These are phyloP conservation scores for Fraxinus angustifolia DNA, from an alignment of 305 asterid species.

Conservation along the genomic window DNA sequence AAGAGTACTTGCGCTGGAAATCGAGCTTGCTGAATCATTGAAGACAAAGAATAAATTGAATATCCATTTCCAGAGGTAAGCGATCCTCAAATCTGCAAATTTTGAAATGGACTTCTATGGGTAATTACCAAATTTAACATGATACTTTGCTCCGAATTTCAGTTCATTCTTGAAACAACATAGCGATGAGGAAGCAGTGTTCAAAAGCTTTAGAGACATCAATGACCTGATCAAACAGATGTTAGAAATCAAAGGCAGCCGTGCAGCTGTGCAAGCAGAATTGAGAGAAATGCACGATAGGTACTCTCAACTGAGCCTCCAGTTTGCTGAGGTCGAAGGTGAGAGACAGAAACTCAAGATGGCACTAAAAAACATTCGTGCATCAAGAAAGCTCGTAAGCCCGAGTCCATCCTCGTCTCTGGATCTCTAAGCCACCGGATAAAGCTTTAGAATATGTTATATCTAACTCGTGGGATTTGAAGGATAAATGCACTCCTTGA, in stretches of 20 bases:
- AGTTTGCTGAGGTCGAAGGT: conserved; percentile 98
- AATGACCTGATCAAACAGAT: conserved; percentile 79
- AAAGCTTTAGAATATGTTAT: conserved; percentile 12
- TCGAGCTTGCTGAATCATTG: conserved; percentile 91
- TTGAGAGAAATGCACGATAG: conserved; percentile 86
- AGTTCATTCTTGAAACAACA: conserved; percentile 89
- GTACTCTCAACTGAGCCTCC: conserved; percentile 89
- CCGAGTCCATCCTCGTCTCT: conserved; percentile 45
- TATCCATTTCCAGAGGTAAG: conserved; percentile 68
- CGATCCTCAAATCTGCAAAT: not conserved
- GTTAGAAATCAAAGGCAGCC: conserved; percentile 74
- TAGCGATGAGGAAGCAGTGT: conserved; percentile 78
- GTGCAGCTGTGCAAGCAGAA: conserved; percentile 64
- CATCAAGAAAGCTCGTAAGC: conserved; percentile 49
- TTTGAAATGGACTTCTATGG: not conserved
- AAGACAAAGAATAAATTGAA: conserved; percentile 61
- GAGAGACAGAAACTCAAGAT: conserved; percentile 88
- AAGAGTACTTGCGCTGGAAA: conserved; percentile 88
- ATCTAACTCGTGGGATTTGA: not conserved
- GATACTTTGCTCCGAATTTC: conserved; percentile 14
- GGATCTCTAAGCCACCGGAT: conserved; percentile 24
- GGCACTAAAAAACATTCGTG: conserved; percentile 69
- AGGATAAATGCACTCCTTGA: not conserved
- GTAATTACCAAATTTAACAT: not conserved
- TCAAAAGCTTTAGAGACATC: conserved; percentile 86